Base-by-base conservation (phyloP, 164 flowering plant species). In the Buxus sempervirens region DNA sequence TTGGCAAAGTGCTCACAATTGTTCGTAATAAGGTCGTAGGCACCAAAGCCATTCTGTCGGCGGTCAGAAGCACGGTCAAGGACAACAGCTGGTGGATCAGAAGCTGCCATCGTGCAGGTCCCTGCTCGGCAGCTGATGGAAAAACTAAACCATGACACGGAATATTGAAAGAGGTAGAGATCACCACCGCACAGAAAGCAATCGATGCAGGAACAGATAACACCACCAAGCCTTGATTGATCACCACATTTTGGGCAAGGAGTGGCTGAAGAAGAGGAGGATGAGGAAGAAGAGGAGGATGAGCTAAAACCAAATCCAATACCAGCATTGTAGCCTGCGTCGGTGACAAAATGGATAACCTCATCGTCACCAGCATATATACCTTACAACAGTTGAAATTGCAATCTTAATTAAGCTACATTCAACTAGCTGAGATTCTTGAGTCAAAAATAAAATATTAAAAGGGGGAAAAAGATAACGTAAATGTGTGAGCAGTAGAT, bases 1-100 rank as follows among this genome's bases (percentile, higher is more conserved):
- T 87, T 86, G 1, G 97, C 90, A 71, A 91, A 89, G 69, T 91
- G 94, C 70, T 91, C 97, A 59, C 94, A 91, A 77, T 89, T 91
- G 77, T 91, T 91, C 80, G 78, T 85, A 79, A 89, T 89, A 21
- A 89, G 63, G 67, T 87, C 60, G 76, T 89, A 89, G 18, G 21
- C 75, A 9, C 97, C 97, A 77, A 90, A 91, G 25, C 94, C 97
- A 65, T 91, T 89, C 65, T 81, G 53, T 21, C 89, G 85, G 54
- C 89, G 88, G 71, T 73, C 84, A 54, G 72, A 70, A 45, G 91
- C 93, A 26, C 91, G 92, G 66, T 82, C 80, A 26, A 89, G 74
- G 42, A 84, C 94, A 27, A 79, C 81, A 25, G 72, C 86, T 12
- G 85, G 70, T 24, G 88, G 77, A 68, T 91, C 97, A 63, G 90